Conservation (phyloP, 805 yeast genomes). For the Starmerella floricola region DNA sequence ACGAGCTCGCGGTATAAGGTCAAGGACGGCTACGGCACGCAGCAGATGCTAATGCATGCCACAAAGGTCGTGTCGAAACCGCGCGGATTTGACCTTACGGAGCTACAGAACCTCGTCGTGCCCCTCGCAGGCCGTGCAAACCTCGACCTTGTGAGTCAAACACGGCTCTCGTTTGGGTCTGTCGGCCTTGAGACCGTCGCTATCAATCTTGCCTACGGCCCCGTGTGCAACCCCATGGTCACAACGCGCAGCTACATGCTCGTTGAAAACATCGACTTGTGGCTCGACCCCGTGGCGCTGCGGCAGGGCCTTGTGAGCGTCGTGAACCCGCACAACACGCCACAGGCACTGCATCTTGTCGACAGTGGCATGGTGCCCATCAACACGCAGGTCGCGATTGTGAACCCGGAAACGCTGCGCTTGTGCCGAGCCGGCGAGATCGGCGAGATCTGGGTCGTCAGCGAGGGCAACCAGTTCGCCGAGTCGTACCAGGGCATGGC, state of each 20-base stretch:
- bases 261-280: conserved; percentile 75
- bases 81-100: conserved; percentile 47
- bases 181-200: conserved; percentile 57
- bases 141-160: conserved; percentile 39
- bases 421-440: conserved; percentile 80
- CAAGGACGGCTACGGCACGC: conserved; percentile 74
- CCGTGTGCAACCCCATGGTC: conserved; percentile 69
- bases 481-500: conserved; percentile 42
- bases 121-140: conserved; percentile 60
- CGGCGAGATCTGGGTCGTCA: conserved; percentile 95
- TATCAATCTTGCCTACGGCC: conserved; percentile 65
- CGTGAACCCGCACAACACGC: conserved; percentile 59
- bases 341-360: conserved; percentile 63
- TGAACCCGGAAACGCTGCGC: conserved; percentile 77
- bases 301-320: conserved; percentile 79
- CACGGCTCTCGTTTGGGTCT: conserved; percentile 50
- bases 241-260: conserved; percentile 78
- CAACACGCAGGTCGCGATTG: conserved; percentile 85
- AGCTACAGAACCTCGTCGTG: conserved; percentile 71
- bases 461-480: conserved; percentile 65
- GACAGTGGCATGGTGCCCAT: conserved; percentile 96
- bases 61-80: conserved; percentile 43
- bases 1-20: conserved; percentile 65
- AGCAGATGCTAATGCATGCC: conserved; percentile 70
- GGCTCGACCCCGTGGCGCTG: conserved; percentile 75